phyloP scores from a whole-genome alignment of 306 rosid species.

The Ormosia semicastrata region DNA sequence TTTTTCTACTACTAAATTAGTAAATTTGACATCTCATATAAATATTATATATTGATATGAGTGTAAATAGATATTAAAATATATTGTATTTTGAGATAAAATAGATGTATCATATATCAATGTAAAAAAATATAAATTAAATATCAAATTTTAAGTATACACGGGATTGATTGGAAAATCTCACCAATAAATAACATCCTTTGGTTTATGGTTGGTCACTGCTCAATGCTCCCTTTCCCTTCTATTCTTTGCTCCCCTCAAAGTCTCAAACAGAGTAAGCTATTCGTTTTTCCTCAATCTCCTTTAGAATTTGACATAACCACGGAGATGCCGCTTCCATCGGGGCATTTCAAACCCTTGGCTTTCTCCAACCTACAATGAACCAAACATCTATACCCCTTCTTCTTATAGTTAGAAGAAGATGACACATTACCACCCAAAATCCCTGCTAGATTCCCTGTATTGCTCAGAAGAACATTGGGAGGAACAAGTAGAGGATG shows the following conservation, averaged over 20 bases:
- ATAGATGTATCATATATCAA: too few species aligned
- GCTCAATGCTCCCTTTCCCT: background rate
- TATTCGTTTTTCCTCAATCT: background rate
- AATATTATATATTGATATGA: too few species aligned
- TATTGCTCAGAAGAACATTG: conserved; percentile 73
- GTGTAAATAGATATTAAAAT: too few species aligned
- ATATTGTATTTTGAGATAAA: too few species aligned
- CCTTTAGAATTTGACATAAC: too few species aligned
- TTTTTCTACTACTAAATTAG: too few species aligned
- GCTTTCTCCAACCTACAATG: conserved; percentile 27
- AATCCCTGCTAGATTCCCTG: conserved; percentile 52
- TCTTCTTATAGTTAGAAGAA: background rate
- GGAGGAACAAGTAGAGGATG: conserved; percentile 44
- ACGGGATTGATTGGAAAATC: background rate
- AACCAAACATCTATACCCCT: background rate
- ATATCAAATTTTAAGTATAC: too few species aligned
- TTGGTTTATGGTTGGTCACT: background rate
- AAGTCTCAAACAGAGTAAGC: background rate
- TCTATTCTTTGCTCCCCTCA: background rate
- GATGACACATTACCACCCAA: conserved; percentile 13
- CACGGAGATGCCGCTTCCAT: conserved; percentile 10
- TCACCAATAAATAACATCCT: conserved; percentile 27
- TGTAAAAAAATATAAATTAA: too few species aligned
- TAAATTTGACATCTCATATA: too few species aligned
- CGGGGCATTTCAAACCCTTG: conserved; percentile 6